Conservation (phyloP, 768 basidiomycete species). For the Tulasnella sp. region DNA sequence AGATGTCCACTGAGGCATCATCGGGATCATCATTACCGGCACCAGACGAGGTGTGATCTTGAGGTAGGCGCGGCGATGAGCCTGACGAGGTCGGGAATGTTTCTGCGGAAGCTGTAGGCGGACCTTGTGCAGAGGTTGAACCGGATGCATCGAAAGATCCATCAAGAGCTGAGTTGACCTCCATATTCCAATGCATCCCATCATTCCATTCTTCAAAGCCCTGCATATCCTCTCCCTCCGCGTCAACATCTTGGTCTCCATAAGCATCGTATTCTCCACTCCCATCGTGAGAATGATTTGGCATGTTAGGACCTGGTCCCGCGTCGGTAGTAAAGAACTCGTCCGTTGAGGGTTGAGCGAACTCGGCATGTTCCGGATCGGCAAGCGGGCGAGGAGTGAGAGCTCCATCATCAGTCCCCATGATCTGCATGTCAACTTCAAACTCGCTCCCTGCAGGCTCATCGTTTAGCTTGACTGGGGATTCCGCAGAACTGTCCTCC, state of each 20-base stretch:
- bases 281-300: not conserved
- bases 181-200: constrained; percentile 28
- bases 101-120: not conserved
- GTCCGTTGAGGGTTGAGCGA: not conserved
- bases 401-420: not conserved
- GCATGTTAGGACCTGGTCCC: not conserved
- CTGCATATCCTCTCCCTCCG: constrained; percentile 24
- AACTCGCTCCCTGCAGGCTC: constrained; percentile 14
- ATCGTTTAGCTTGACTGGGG: not conserved
- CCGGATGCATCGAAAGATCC: not conserved
- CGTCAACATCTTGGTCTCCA: constrained; percentile 29
- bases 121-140: not conserved
- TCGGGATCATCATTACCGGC: not conserved
- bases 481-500: constrained; percentile 46
- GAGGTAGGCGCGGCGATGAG: not conserved
- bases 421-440: constrained; percentile 6
- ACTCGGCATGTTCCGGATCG: not conserved
- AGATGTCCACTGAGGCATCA: not conserved
- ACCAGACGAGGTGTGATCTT: not conserved
- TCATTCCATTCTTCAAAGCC: constrained; percentile 18
- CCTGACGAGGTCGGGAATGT: not conserved
- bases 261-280: not conserved
- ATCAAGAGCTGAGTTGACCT: not conserved
- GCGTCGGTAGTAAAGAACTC: not conserved
- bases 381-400: not conserved